These are phyloP conservation scores for Oryza meridionalis DNA, from an alignment of 176 grass and related monocot species.

Conservation along the genomic window DNA sequence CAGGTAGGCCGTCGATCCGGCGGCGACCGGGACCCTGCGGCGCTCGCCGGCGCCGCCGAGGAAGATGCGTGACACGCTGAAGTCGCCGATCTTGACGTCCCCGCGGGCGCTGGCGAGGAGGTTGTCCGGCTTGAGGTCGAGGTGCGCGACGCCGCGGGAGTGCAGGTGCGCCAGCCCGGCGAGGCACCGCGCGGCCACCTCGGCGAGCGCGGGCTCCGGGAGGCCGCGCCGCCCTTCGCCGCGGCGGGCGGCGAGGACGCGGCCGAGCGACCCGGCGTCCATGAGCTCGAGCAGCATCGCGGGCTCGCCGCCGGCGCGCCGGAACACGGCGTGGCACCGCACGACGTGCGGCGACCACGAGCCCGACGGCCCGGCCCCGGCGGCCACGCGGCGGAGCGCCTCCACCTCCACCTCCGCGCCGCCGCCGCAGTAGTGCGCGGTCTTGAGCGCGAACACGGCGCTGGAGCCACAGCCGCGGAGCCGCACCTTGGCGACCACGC, in stretches of 20 bases:
- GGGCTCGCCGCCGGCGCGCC: background rate
- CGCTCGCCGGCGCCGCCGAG: background rate
- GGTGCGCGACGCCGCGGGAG: conserved; percentile 40
- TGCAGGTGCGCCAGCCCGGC: conserved; percentile 45
- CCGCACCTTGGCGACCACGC: conserved; percentile 54
- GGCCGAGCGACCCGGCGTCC: conserved; percentile 55
- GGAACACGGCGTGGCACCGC: conserved; percentile 43
- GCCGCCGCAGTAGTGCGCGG: background rate
- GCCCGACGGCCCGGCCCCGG: background rate
- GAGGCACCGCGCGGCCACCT: conserved; percentile 49
- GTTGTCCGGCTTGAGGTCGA: conserved; percentile 53
- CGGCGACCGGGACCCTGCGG: conserved; percentile 29
- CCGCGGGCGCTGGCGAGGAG: conserved; percentile 34
- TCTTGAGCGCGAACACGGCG: conserved; percentile 55
- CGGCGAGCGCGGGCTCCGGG: conserved; percentile 43
- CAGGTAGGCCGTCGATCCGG: conserved; percentile 30
- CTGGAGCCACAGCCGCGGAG: conserved; percentile 36
- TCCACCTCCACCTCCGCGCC: background rate
- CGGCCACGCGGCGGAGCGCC: conserved; percentile 38
- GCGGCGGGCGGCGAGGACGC: conserved; percentile 12
- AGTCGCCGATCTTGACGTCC: conserved; percentile 50
- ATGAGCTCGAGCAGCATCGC: conserved; percentile 54
- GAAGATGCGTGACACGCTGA: conserved; percentile 51
- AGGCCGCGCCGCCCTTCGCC: background rate
- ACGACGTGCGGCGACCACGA: conserved; percentile 49